These are phyloP conservation scores for Rhizophagus clarus DNA, from an alignment of 192 early-diverging fungal species.

Conservation along the genomic window DNA sequence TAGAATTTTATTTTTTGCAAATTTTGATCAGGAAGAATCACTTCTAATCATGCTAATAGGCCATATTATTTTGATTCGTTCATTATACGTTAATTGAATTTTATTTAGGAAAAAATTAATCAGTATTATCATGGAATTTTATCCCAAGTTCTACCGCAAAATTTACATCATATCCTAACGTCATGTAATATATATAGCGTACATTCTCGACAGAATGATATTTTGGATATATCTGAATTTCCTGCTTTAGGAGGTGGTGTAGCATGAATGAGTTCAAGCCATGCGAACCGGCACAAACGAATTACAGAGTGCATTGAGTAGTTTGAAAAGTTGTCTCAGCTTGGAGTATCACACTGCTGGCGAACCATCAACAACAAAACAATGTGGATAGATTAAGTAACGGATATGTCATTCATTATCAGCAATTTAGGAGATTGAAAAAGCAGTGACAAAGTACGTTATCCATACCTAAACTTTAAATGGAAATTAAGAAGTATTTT, in stretches of 20 bases:
- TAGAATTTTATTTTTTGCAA: too few relatives aligned
- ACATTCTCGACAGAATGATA: conserved; percentile 38
- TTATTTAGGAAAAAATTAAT: neutral
- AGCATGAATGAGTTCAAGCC: conserved; percentile 32
- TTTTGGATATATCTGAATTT: conserved; percentile 48
- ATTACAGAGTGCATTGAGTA: conserved; percentile 42
- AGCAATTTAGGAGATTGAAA: conserved; percentile 4
- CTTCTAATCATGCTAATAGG: too few relatives aligned
- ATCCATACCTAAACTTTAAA: neutral
- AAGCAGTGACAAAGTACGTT: conserved; percentile 23
- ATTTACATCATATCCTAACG: conserved; percentile 36
- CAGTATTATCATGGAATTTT: conserved; percentile 35
- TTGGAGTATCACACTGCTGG: conserved; percentile 36
- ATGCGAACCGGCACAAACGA: conserved; percentile 48
- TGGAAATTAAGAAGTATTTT: neutral
- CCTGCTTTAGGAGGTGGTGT: conserved; percentile 45
- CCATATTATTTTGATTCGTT: too few relatives aligned
- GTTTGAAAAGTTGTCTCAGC: conserved; percentile 39
- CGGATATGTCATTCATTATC: neutral
- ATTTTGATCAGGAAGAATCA: too few relatives aligned
- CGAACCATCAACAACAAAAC: conserved; percentile 35
- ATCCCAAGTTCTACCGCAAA: conserved; percentile 32
- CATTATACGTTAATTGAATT: too few relatives aligned
- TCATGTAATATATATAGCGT: conserved; percentile 27
- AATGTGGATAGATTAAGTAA: conserved; percentile 13